A percentile compares a stretch with the other conserved stretches of the same genome.
phyloP scores from a whole-genome alignment of 2,329 filamentous ascomycete species.

The Colletotrichum shisoi region DNA sequence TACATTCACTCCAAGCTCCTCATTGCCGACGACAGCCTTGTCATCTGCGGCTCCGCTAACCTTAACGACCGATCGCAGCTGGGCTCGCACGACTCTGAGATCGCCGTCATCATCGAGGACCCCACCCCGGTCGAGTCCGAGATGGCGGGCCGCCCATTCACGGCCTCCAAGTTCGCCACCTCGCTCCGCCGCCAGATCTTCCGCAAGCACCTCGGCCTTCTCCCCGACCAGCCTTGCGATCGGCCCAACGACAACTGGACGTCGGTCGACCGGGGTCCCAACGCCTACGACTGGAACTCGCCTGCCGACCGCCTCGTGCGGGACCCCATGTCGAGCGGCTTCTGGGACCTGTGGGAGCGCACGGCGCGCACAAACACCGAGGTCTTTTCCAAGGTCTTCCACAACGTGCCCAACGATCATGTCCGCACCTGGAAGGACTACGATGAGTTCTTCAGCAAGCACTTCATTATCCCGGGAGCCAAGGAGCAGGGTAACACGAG shows the following conservation, averaged over 20 bases:
- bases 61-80: conserved; percentile 75
- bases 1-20: conserved; percentile 74
- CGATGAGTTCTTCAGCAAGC: conserved; percentile 71
- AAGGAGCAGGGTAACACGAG: conserved; percentile 49
- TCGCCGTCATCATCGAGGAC: conserved; percentile 89
- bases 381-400: conserved; percentile 82
- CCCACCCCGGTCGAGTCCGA: conserved; percentile 70
- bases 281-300: conserved; percentile 77
- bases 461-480: conserved; percentile 67
- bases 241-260: conserved; percentile 76
- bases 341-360: conserved; percentile 74
- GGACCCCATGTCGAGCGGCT: conserved; percentile 75
- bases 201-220: conserved; percentile 87
- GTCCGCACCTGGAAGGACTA: conserved; percentile 78
- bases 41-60: conserved; percentile 77
- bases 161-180: conserved; percentile 77
- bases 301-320: conserved; percentile 72
- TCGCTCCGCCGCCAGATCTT: conserved; percentile 85
- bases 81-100: conserved; percentile 84
- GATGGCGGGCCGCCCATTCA: conserved; percentile 78
- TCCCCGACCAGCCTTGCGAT: conserved; percentile 76
- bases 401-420: conserved; percentile 74
- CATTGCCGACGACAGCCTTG: conserved; percentile 82
- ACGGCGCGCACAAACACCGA: conserved; percentile 82
- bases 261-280: conserved; percentile 73